Base-by-base conservation (phyloP, 768 basidiomycete genomes). In the Boletus rufocinnamomeus region DNA sequence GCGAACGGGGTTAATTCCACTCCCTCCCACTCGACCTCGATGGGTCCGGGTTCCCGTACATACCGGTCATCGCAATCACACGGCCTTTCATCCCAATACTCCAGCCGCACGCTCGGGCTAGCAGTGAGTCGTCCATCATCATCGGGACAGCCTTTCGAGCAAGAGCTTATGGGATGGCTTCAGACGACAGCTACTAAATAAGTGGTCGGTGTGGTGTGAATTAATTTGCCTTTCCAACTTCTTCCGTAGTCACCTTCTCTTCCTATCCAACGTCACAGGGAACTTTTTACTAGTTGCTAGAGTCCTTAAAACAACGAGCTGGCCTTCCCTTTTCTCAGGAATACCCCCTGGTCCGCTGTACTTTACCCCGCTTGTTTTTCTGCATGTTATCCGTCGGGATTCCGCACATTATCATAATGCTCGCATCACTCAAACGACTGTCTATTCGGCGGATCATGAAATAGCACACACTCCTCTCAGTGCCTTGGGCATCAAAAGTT, bases 61-160 rank as follows among this genome's bases (percentile, higher is more conserved):
- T 90, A 87, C 68, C 78, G 88, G 49, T 70, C 86, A 52, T 85
- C 87, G 32, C 89, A 90, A 68, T 75, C 83, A 45, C 88, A 89
- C 67, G 80, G 84, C 56, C 77, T 89, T 57, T 84, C 86, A 38
- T 82, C 83, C n/a, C 87, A 89, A 73, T 84, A 87, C 70, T 87
- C 89, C 63, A 89, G 83, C 75, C 82, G 89, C 66, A 86, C 88
- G 60, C 75, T 91, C 76, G 87, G 88, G 70, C 81, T 85, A 74
- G 80, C 81, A 73, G 87, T 88, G 72, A 77, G 85, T 82, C 57
- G 58, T 71, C 59, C 63, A 68, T 72, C 73, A 64, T 67, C 68
- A 70, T 70, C 72, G 69, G 69, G 68, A 57, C 60, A 61, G 28
- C 74, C 73, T 45, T 74, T 73, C 56, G 72, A 56, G 62, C 74